Evolutionary conservation across 2,329 filamentous ascomycete genomes (phyloP), one percentile per base, ranked within the genome.

Genomic region (Paracamarosporium sp.): DNA sequence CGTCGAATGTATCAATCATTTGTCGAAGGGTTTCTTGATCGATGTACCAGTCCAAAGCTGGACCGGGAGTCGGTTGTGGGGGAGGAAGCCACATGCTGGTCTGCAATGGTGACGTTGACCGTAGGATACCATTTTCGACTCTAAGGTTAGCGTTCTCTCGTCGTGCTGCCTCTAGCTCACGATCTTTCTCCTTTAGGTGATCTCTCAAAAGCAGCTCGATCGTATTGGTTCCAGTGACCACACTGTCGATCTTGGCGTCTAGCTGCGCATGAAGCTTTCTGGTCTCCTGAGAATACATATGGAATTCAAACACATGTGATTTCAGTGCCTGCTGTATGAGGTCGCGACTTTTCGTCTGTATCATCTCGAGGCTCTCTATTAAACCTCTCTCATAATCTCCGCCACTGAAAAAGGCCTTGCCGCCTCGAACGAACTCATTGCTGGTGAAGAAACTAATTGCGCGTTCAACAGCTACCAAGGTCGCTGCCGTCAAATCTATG

Each of bases 371-470:
- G 30, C 55, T 50, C 1, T 57, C 50, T 7, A 35, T 25, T 8
- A 54, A 11, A 8, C 25, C 31, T 24, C 40, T 54, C 17, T 46
- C 27, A 27, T 58, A 54, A 9, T 50, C 44, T 40, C 17, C 50
- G 11, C 50, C 55, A 24, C 45, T 50, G 22, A 58, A 36, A 12
- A 58, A 2, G 2, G 50, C 55, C 17, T 38, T 53, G 5, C 33
- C 33, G 0, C 31, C 43, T 7, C 55, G 35, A 6, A 25, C 22
- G 8, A 35, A 31, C 24, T 36, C 25, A 20, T 30, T 36, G 12
- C 47, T 46, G 13, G 45, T 54, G 20, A 45, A 58, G 28, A 58
- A 58, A 3, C 55, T 38, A 40, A 58, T 58, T 3, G 44, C 28
- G 17, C 22, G 9, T 41, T 58, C 55, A 3, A 58, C 28, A n/a